Evolutionary conservation across 805 yeast species (phyloP).

Genomic region (Isabelozyma gotoi): DNA sequence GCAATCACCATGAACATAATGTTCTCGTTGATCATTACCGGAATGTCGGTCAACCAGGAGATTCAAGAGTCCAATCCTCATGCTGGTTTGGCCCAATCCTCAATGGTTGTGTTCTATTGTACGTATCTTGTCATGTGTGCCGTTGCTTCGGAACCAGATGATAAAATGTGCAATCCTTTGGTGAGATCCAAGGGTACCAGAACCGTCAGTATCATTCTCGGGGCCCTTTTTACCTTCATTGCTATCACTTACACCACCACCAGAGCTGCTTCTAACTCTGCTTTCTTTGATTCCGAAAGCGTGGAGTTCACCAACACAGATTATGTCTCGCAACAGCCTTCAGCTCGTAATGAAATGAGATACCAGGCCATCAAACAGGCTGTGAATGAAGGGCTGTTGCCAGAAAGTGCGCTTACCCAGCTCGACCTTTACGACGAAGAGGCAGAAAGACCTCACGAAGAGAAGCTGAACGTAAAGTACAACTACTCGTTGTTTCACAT

Average conservation of each 20-base stretch:
- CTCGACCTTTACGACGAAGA: conserved; percentile 55
- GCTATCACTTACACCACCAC: conserved; percentile 98
- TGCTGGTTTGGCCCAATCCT: conserved; percentile 94
- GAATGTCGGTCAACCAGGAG: conserved; percentile 71
- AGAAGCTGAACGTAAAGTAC: conserved; percentile 64
- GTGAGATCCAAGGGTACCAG: conserved; percentile 88
- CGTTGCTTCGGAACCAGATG: conserved; percentile 96
- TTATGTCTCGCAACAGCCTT: conserved; percentile 47
- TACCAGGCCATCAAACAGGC: conserved; percentile 89
- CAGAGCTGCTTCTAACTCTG: conserved; percentile 78
- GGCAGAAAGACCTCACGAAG: conserved; percentile 56
- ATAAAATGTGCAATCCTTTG: conserved; percentile 85
- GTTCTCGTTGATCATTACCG: conserved; percentile 62
- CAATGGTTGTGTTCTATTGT: conserved; percentile 93
- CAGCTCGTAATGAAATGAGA: conserved; percentile 65
- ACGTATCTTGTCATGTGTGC: conserved; percentile 90
- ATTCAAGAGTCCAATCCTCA: conserved; percentile 92
- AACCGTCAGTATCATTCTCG: conserved; percentile 80
- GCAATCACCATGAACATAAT: conserved; percentile 79
- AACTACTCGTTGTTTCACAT: conserved; percentile 87
- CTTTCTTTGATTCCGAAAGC: conserved; percentile 42
- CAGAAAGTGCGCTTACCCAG: conserved; percentile 86
- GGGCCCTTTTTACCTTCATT: conserved; percentile 89
- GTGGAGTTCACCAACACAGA: conserved; percentile 43
- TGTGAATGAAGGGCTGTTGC: conserved; percentile 93